Evolutionary conservation across 176 grass and related monocot genomes (phyloP).

Genomic region (Musa troglodytarum): DNA sequence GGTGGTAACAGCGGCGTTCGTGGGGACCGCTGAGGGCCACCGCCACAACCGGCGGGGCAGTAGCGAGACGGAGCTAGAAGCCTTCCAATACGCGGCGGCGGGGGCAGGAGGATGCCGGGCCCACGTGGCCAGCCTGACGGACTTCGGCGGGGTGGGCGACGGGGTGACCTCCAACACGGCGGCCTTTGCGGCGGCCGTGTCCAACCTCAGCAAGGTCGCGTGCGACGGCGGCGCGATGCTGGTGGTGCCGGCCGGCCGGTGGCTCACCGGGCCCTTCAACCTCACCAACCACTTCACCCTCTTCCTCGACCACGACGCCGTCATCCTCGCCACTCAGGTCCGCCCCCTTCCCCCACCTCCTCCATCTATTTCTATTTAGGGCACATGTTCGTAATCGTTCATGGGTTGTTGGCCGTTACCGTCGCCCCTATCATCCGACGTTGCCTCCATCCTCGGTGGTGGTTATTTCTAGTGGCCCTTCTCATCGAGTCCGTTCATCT

Average conservation of each 20-base stretch:
- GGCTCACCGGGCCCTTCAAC: slow-evolving; percentile 91
- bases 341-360: neutral
- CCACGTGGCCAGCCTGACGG: slow-evolving; percentile 50
- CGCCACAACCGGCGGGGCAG: neutral
- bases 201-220: slow-evolving; percentile 30
- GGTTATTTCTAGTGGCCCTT: neutral
- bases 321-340: slow-evolving; percentile 73
- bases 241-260: slow-evolving; percentile 54
- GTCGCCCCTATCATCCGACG: neutral
- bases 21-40: neutral
- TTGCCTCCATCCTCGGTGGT: neutral
- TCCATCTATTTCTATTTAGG: neutral
- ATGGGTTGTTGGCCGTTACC: neutral
- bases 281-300: slow-evolving; percentile 91
- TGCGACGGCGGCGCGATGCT: slow-evolving; percentile 60
- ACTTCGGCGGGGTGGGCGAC: slow-evolving; percentile 78
- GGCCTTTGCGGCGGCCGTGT: slow-evolving; percentile 63
- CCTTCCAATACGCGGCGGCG: neutral
- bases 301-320: slow-evolving; percentile 65
- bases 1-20: neutral
- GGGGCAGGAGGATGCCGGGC: slow-evolving; percentile 31
- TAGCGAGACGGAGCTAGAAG: neutral
- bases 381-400: neutral
- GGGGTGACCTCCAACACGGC: slow-evolving; percentile 63
- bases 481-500: neutral